A percentile compares a stretch with the other conserved stretches of the same genome.
Evolutionary conservation across 805 yeast species (phyloP).

Genomic region (Ogataea dorogensis): DNA sequence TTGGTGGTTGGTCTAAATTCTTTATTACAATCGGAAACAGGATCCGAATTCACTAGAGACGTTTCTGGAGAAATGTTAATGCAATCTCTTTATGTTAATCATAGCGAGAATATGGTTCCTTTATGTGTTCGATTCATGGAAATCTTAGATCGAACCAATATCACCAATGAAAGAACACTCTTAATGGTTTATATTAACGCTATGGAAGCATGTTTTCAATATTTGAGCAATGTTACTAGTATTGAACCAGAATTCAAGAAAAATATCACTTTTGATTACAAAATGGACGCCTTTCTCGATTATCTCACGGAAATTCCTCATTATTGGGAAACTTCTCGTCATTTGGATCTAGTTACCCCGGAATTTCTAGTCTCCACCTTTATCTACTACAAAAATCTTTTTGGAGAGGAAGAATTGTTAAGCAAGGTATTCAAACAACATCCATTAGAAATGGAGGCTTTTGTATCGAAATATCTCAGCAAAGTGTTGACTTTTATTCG

Average conservation of each 20-base stretch:
- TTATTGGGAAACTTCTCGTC: slow-evolving; percentile 1
- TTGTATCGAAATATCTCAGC: slow-evolving; percentile 4
- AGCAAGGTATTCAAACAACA: slow-evolving; percentile 8
- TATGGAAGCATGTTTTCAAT: slow-evolving; percentile 18
- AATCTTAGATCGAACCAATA: slow-evolving; percentile 3
- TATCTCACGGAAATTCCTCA: slow-evolving; percentile 6
- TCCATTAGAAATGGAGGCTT: slow-evolving; percentile 5
- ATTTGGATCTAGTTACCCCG: background rate
- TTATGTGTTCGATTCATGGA: slow-evolving; percentile 12
- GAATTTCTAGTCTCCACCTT: slow-evolving; percentile 13
- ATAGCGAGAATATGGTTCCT: slow-evolving; percentile 15
- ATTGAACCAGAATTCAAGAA: slow-evolving; percentile 7
- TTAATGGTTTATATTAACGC: slow-evolving; percentile 13
- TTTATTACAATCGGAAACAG: no score
- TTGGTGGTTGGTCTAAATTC: slow-evolving; percentile 22
- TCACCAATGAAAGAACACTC: no score
- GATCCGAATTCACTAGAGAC: slow-evolving; percentile 13
- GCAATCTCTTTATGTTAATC: slow-evolving; percentile 16
- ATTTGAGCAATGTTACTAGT: slow-evolving; percentile 19
- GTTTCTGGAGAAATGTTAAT: slow-evolving; percentile 13
- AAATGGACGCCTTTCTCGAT: slow-evolving; percentile 8
- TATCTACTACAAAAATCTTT: slow-evolving; percentile 14
- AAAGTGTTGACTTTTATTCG: background rate
- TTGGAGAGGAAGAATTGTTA: slow-evolving; percentile 14
- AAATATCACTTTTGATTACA: slow-evolving; percentile 3